Percentiles rank a stretch among this genome's conserved stretches.
These are phyloP conservation scores for Trichophyton equinum DNA, from an alignment of 2,329 filamentous ascomycete species.

Conservation along the genomic window DNA sequence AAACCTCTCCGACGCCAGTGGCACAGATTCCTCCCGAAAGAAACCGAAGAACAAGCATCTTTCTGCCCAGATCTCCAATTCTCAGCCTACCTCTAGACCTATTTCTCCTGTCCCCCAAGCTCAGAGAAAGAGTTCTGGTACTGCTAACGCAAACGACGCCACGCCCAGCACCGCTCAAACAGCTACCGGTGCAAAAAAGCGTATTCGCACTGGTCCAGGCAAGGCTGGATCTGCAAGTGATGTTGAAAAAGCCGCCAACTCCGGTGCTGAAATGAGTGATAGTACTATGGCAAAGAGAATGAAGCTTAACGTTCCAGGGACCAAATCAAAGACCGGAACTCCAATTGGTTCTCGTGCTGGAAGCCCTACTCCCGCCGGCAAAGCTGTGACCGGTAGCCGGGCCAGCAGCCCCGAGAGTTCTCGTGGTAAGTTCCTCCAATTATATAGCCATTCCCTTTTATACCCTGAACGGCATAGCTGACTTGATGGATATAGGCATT, in stretches of 20 bases:
- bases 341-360: slow-evolving; percentile 38
- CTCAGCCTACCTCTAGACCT: slow-evolving; percentile 20
- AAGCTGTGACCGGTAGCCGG: slow-evolving; percentile 24
- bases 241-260: slow-evolving; percentile 41
- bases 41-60: slow-evolving; percentile 58
- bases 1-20: slow-evolving; percentile 78
- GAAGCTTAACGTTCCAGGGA: slow-evolving; percentile 34
- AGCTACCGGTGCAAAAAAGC: slow-evolving; percentile 43
- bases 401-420: slow-evolving; percentile 29
- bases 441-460: background rate
- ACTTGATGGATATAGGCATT: background rate
- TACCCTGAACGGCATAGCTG: background rate
- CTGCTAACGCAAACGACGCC: slow-evolving; percentile 4
- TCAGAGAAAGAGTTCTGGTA: slow-evolving; percentile 3
- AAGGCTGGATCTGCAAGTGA: slow-evolving; percentile 42
- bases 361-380: slow-evolving; percentile 29
- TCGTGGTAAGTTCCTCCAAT: slow-evolving; percentile 6
- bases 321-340: slow-evolving; percentile 28
- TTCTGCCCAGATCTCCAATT: slow-evolving; percentile 18
- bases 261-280: slow-evolving; percentile 36
- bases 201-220: slow-evolving; percentile 23
- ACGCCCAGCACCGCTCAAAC: slow-evolving; percentile 4
- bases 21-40: slow-evolving; percentile 76
- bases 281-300: slow-evolving; percentile 37
- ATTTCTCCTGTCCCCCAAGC: slow-evolving; percentile 40